These are phyloP conservation scores for Plasmodium billcollinsi DNA, from an alignment of 169 alveolate species.

Conservation along the genomic window DNA sequence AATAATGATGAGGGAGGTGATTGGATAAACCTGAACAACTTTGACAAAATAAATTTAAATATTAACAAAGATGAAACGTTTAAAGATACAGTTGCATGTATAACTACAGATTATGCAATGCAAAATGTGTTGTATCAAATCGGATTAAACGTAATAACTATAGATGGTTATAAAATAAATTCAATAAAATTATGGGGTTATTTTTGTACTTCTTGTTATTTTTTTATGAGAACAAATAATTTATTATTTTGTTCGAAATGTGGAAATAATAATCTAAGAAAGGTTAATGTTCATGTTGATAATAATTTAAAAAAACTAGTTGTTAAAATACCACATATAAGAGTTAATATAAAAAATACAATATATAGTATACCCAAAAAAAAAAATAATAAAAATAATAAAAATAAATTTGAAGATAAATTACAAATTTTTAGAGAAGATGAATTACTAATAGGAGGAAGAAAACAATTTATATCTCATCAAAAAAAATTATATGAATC, in stretches of 20 bases:
- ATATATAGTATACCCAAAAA: conserved; percentile 85
- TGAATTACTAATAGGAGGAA: conserved; percentile 84
- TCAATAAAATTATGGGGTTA: conserved; percentile 92
- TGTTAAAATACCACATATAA: conserved; percentile 63
- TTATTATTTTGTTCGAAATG: conserved; percentile 91
- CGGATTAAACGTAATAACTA: conserved; percentile 90
- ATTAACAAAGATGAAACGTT: conserved; percentile 54
- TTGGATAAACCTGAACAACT: conserved; percentile 60
- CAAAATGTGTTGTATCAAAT: conserved; percentile 92
- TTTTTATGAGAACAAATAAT: conserved; percentile 78
- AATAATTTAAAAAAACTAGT: conserved; percentile 78
- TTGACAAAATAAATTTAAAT: conserved; percentile 28
- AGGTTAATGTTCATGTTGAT: conserved; percentile 87
- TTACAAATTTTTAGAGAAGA: conserved; percentile 86
- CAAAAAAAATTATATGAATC: conserved; percentile 76
- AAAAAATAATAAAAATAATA: conserved; percentile 81
- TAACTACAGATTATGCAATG: conserved; percentile 94
- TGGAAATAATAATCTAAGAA: conserved; percentile 91
- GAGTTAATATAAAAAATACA: conserved; percentile 83
- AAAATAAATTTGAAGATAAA: conserved; percentile 78
- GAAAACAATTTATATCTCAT: conserved; percentile 76
- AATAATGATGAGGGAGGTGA: conserved; percentile 45
- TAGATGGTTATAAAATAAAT: conserved; percentile 90
- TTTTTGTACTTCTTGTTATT: conserved; percentile 86
- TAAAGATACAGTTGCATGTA: conserved; percentile 82